These are phyloP conservation scores for Falciphora oryzae DNA, from an alignment of 2,329 filamentous ascomycete genomes.

Conservation along the genomic window DNA sequence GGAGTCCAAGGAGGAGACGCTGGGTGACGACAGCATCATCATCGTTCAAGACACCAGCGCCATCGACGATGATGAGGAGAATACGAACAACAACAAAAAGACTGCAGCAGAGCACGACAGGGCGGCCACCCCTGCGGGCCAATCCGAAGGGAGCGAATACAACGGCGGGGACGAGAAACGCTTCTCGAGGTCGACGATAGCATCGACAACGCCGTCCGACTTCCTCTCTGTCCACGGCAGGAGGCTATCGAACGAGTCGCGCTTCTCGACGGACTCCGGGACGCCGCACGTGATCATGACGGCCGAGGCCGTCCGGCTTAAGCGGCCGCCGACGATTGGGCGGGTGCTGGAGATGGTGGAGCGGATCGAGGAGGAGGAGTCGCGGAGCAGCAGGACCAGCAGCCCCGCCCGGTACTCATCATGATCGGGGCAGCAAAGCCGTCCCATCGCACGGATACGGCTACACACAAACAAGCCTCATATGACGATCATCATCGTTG, in stretches of 20 bases:
- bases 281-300: constrained; percentile 19
- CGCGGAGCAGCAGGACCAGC: constrained; percentile 30
- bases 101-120: not conserved
- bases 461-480: not conserved
- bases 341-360: constrained; percentile 52
- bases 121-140: not conserved
- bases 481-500: not conserved
- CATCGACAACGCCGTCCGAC: not conserved
- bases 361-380: constrained; percentile 38
- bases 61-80: constrained; percentile 23
- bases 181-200: not conserved
- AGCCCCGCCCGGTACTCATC: constrained; percentile 27
- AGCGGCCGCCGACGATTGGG: constrained; percentile 24
- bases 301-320: constrained; percentile 39
- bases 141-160: not conserved
- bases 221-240: not conserved
- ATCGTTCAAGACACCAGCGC: constrained; percentile 9
- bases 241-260: constrained; percentile 11
- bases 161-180: not conserved
- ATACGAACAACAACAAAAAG: constrained; percentile 13
- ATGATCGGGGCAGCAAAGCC: not conserved
- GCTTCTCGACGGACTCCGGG: constrained; percentile 9
- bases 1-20: not conserved
- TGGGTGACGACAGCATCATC: constrained; percentile 35
- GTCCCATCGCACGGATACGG: no score